Percentiles rank a stretch among this genome's conserved stretches.
These are phyloP conservation scores for Imleria badia DNA, from an alignment of 768 basidiomycete genomes.

Conservation along the genomic window DNA sequence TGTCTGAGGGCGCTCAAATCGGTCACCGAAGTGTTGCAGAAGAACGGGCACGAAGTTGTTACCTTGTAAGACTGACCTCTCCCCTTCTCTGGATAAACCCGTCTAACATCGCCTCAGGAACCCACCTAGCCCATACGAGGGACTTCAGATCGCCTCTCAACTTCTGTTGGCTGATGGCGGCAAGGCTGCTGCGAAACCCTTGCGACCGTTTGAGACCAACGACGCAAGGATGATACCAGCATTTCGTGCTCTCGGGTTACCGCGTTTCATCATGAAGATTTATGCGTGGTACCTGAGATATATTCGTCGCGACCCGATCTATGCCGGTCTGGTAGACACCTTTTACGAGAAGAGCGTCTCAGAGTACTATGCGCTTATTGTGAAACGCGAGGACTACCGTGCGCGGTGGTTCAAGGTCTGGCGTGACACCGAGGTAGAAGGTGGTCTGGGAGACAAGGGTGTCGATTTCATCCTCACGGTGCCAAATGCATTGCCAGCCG, in stretches of 20 bases:
- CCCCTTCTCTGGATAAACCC: not conserved
- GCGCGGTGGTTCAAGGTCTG: constrained; percentile 40
- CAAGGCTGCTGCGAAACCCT: constrained; percentile 33
- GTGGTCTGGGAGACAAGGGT: constrained; percentile 35
- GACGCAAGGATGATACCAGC: constrained; percentile 46
- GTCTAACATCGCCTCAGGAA: constrained; percentile 13
- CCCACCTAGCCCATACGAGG: constrained; percentile 51
- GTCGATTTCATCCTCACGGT: constrained; percentile 66
- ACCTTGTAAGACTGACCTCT: constrained; percentile 47
- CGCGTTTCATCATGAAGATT: constrained; percentile 44
- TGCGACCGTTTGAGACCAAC: constrained; percentile 44
- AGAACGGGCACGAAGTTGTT: constrained; percentile 49
- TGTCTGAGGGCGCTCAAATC: constrained; percentile 52
- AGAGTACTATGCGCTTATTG: constrained; percentile 52
- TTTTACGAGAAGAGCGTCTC: constrained; percentile 49
- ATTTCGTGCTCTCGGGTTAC: constrained; percentile 43
- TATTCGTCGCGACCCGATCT: constrained; percentile 49
- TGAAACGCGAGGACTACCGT: constrained; percentile 42
- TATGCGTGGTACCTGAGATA: constrained; percentile 54
- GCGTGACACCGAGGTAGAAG: constrained; percentile 27
- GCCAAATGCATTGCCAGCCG: constrained; percentile 60
- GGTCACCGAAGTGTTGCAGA: constrained; percentile 44
- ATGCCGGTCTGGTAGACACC: constrained; percentile 52
- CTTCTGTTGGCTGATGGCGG: constrained; percentile 54
- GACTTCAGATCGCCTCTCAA: constrained; percentile 50